These are phyloP conservation scores for Malus hybrid DNA, from an alignment of 331 rosid species.

Conservation along the genomic window DNA sequence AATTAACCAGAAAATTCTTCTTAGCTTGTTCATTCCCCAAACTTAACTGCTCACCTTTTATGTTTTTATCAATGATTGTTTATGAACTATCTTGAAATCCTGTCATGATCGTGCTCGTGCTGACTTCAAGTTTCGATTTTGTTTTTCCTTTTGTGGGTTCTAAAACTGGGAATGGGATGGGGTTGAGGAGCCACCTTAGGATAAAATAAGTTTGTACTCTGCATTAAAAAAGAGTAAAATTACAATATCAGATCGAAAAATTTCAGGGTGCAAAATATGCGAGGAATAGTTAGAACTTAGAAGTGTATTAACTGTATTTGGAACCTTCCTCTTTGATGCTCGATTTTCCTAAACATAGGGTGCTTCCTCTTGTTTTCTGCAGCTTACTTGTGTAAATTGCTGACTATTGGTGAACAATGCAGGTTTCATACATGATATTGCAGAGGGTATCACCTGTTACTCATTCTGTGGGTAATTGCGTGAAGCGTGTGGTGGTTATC, in stretches of 20 bases:
- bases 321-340: not conserved
- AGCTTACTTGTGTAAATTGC: not conserved
- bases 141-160: not conserved
- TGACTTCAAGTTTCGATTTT: not conserved
- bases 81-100: not conserved
- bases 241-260: no score
- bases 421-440: slow-evolving; percentile 96
- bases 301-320: not conserved
- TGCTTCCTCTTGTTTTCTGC: not conserved
- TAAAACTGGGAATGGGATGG: not conserved
- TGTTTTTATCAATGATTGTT: not conserved
- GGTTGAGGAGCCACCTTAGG: not conserved
- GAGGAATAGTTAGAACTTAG: not conserved
- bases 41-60: no score
- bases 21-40: not conserved
- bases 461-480: slow-evolving; percentile 86
- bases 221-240: not conserved
- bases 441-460: slow-evolving; percentile 95
- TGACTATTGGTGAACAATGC: slow-evolving; percentile 29
- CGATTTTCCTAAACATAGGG: not conserved
- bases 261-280: not conserved
- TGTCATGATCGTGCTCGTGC: not conserved
- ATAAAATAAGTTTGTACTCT: not conserved
- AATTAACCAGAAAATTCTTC: not conserved
- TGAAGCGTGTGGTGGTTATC: slow-evolving; percentile 92